phyloP scores from a whole-genome alignment of 2,329 filamentous ascomycete genomes.

The Coniella vitis region DNA sequence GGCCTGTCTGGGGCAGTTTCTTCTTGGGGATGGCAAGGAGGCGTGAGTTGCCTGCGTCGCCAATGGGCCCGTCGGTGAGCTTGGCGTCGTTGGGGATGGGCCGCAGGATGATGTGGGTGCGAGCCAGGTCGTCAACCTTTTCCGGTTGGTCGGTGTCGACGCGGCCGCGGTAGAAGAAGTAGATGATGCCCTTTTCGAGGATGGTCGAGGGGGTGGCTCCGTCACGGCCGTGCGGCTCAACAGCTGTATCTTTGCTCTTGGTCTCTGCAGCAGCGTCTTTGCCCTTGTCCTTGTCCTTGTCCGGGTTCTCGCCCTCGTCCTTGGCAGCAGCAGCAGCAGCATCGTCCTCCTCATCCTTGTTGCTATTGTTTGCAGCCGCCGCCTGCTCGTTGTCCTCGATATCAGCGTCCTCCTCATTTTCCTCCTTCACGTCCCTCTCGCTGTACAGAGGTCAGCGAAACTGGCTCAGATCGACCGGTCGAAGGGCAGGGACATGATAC shows the following conservation, averaged over 20 bases:
- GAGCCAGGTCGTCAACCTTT: constrained; percentile 63
- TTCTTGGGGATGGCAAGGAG: constrained; percentile 81
- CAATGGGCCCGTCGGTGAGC: constrained; percentile 45
- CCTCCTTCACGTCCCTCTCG: constrained; percentile 18
- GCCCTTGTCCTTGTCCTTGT: constrained; percentile 15
- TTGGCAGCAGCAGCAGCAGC: no score
- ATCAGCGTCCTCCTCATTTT: constrained; percentile 19
- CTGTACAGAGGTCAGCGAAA: background rate
- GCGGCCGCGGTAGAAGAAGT: constrained; percentile 80
- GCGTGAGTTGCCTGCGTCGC: constrained; percentile 54
- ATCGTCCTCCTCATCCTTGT: constrained; percentile 16
- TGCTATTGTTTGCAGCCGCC: constrained; percentile 20
- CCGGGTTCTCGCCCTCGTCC: no score
- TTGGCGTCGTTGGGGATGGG: constrained; percentile 66
- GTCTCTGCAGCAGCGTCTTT: no score
- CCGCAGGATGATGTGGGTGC: constrained; percentile 72
- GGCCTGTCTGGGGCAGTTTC: constrained; percentile 60
- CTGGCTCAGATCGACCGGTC: background rate
- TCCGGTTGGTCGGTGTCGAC: constrained; percentile 67
- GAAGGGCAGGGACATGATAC: background rate
- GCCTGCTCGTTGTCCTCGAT: background rate
- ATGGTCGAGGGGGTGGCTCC: constrained; percentile 43
- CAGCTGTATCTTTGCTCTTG: constrained; percentile 14
- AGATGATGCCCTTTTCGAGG: constrained; percentile 82
- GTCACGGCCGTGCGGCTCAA: constrained; percentile 28